Percentiles rank a stretch among this genome's conserved stretches.
Conservation (phyloP, 192 early-diverging fungal species). For the Funneliformis geosporum region DNA sequence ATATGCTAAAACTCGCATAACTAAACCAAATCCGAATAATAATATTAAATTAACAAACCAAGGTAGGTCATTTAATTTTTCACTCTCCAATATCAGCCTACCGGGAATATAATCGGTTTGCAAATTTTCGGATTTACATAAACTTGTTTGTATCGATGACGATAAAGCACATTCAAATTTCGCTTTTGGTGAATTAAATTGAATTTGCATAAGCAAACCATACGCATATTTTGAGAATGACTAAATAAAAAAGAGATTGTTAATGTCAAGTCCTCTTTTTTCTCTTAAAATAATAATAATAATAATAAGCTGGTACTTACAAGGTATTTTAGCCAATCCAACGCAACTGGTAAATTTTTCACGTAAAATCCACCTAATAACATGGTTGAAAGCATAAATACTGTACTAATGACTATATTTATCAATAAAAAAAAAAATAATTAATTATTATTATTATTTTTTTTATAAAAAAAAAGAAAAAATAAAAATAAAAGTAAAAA, state of each 20-base stretch:
- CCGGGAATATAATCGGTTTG: not conserved
- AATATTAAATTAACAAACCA: not conserved
- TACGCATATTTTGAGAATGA: conserved; percentile 11
- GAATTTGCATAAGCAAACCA: conserved; percentile 14
- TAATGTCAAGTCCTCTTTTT: not conserved
- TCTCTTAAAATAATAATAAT: not conserved
- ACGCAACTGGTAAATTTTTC: not conserved
- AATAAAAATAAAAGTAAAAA: not conserved
- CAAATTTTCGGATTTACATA: not conserved
- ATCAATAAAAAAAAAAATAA: not conserved
- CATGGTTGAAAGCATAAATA: conserved; percentile 23
- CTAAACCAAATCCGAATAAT: not conserved
- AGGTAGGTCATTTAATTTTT: not conserved
- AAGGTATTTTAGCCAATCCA: conserved; percentile 7
- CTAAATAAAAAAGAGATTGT: not conserved
- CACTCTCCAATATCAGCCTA: not conserved
- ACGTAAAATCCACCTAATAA: conserved; percentile 26
- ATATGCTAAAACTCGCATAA: not conserved
- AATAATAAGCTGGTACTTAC: not conserved
- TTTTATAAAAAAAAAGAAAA: not conserved
- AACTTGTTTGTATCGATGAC: not conserved
- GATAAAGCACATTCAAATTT: not conserved
- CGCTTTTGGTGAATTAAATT: conserved; percentile 9
- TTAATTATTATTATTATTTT: not conserved
- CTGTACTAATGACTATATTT: not conserved